Evolutionary conservation across 75 land plant species (phyloP), one percentile per base, ranked within the genome.

Genomic region (Selaginella tamariscina): DNA sequence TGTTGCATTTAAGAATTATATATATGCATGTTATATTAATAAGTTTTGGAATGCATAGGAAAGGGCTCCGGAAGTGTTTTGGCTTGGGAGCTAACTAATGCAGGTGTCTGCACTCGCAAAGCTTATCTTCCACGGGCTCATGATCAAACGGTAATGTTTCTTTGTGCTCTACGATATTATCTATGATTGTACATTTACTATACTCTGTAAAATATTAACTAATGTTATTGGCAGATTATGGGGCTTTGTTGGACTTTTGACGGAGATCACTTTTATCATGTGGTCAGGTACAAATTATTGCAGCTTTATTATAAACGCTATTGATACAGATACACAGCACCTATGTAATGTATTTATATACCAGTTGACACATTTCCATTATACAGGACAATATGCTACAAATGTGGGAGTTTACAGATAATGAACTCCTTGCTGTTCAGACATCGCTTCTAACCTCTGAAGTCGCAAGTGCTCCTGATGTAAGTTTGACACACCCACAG

Each of bases 211-310:
- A n/a, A n/a, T n/a, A n/a, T n/a, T n/a, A n/a, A n/a, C n/a, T n/a
- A n/a, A n/a, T n/a, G n/a, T 26, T 27, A 18, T 29, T 11, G 62
- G 66, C 78, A 91, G 97, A 85, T 91, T 71, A 85, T 88, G 56
- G 93, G 92, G 70, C 70, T 91, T 33, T 73, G 76, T 57, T 91
- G 97, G 97, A 83, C 83, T 65, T 73, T 69, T 70, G 77, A 84
- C 78, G 88, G 93, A 30, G 55, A 62, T 39, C 88, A 74, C 49
- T 80, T 91, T 77, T 91, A 88, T 88, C 88, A 82, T 88, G 93
- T 70, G 74, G 93, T 66, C 93, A 85, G 91, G 97, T 87, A 82
- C 59, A 11, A 24, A 20, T 24, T 65, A 2, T 2, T 26, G 24
- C 70, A 56, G n/a, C 8, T 9, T 24, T 60, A 21, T n/a, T 49